phyloP scores from a whole-genome alignment of 164 flowering plant species.

The Umbilicus rupestris region DNA sequence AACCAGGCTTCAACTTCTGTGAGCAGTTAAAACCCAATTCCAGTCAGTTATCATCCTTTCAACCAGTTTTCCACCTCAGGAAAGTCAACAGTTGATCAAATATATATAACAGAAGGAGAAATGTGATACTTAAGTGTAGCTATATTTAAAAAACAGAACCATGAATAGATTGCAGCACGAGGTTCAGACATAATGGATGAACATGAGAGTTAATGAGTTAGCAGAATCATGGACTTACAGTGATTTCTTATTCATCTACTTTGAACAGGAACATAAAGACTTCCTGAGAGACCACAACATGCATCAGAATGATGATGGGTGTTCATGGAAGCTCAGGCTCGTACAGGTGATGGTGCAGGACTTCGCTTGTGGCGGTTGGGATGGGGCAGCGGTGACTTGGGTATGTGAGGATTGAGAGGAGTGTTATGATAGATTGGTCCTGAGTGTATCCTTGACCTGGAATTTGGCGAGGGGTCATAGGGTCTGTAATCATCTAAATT shows the following conservation, averaged over 20 bases:
- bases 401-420: slow-evolving; percentile 3
- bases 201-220: background rate
- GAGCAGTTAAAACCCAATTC: background rate
- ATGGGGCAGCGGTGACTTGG: slow-evolving; percentile 7
- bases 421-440: slow-evolving; percentile 1
- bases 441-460: slow-evolving; percentile 3
- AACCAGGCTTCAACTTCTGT: background rate
- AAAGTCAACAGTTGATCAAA: background rate
- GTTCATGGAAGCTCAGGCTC: background rate
- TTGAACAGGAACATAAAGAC: background rate
- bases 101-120: background rate
- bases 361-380: background rate
- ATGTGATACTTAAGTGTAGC: background rate
- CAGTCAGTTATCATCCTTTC: background rate
- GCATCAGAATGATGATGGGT: background rate
- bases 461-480: background rate
- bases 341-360: background rate
- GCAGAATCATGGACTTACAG: background rate
- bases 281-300: too few relatives aligned
- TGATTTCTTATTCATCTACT: background rate
- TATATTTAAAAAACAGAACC: background rate
- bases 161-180: background rate
- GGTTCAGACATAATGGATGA: background rate
- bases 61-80: background rate
- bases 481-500: background rate